phyloP scores from a whole-genome alignment of 768 basidiomycete genomes.

The Leccinum incarnatum region DNA sequence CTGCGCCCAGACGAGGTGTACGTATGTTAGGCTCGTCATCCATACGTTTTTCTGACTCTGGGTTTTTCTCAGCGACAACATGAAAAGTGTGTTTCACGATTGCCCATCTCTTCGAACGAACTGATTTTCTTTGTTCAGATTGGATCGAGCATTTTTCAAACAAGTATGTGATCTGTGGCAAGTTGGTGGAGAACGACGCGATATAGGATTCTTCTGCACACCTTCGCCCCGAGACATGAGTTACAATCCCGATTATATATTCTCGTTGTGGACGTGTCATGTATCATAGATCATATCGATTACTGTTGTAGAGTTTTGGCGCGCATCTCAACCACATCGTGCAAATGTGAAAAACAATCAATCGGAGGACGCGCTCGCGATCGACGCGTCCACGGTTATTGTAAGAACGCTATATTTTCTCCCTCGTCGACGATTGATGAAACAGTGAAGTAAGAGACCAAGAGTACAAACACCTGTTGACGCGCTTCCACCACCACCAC shows the following conservation, averaged over 20 bases:
- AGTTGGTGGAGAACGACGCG: conserved; percentile 77
- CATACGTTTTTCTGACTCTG: not conserved
- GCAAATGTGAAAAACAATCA: not conserved
- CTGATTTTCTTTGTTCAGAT: conserved; percentile 40
- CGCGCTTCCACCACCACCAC: not conserved
- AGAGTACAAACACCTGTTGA: not conserved
- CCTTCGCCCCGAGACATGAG: not conserved
- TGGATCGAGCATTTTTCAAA: conserved; percentile 94
- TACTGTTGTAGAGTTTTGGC: conserved; percentile 2
- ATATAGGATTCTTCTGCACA: conserved; percentile 16
- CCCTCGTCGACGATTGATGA: not conserved
- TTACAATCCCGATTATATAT: not conserved
- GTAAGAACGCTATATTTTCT: not conserved
- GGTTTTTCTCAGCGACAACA: conserved; percentile 69
- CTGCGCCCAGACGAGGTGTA: conserved; percentile 81
- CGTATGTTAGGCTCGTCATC: conserved; percentile 28
- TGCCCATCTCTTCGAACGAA: not conserved
- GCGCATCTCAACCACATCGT: not conserved
- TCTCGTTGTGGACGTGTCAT: conserved; percentile 3
- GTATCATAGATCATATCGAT: conserved; percentile 7
- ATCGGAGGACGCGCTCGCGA: not conserved
- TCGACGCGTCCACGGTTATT: not conserved
- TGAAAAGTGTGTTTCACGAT: conserved; percentile 58
- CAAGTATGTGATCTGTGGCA: conserved; percentile 91
- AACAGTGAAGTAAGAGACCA: not conserved